Evolutionary conservation across 768 basidiomycete genomes (phyloP).

Genomic region (Neoboletus magnificus): DNA sequence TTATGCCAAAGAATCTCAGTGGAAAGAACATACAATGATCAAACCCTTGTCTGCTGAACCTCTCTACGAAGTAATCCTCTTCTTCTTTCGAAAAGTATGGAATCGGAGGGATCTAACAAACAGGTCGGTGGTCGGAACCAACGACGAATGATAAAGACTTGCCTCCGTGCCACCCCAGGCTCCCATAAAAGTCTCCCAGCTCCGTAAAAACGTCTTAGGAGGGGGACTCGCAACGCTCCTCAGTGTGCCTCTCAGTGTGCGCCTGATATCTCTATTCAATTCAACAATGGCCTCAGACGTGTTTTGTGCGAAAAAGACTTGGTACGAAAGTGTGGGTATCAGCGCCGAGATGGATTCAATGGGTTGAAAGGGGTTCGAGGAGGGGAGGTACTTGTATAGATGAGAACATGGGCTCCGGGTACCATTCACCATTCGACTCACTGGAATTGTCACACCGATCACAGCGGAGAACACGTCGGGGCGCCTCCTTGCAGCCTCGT

Average conservation of each 20-base stretch:
- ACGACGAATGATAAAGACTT: background rate
- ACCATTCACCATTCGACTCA: conserved; percentile 28
- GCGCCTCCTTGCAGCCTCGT: conserved; percentile 63
- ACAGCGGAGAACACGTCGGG: conserved; percentile 64
- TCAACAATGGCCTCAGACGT: conserved; percentile 51
- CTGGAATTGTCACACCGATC: conserved; percentile 58
- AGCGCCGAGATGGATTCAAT: conserved; percentile 36
- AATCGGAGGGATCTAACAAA: conserved; percentile 54
- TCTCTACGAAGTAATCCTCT: conserved; percentile 69
- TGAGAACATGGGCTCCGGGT: background rate
- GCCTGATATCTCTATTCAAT: conserved; percentile 52
- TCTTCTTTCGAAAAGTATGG: conserved; percentile 58
- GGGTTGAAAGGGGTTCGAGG: conserved; percentile 46
- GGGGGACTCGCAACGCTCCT: conserved; percentile 53
- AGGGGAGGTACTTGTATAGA: conserved; percentile 52
- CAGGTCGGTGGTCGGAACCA: background rate
- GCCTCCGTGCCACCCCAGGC: conserved; percentile 44
- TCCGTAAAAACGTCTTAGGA: conserved; percentile 52
- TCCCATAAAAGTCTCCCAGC: conserved; percentile 45
- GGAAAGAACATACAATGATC: conserved; percentile 48
- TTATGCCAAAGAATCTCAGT: background rate
- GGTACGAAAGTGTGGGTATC: conserved; percentile 59
- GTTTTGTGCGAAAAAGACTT: conserved; percentile 55
- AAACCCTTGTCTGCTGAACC: conserved; percentile 58
- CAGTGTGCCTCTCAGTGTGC: conserved; percentile 55